Conservation (phyloP, 106 monocot species). For the Xerophyta viscosa region DNA sequence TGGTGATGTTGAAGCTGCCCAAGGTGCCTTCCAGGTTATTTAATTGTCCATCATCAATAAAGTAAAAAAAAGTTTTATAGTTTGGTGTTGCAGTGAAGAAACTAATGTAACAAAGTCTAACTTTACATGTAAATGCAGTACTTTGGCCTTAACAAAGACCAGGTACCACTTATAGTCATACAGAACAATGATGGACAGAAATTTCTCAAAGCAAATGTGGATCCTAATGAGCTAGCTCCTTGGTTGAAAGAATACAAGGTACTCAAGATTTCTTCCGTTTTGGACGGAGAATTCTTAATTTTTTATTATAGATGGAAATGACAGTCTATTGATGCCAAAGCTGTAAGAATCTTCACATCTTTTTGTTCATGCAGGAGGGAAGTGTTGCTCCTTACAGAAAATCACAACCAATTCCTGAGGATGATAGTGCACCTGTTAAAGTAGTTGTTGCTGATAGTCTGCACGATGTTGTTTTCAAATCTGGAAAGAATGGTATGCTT, state of each 20-base stretch:
- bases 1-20: conserved; percentile 69
- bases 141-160: conserved; percentile 48
- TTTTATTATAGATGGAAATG: too few relatives aligned
- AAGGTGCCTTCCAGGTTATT: conserved; percentile 79
- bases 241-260: conserved; percentile 70
- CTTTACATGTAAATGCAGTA: conserved; percentile 25
- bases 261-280: too few relatives aligned
- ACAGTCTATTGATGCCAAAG: too few relatives aligned
- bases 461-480: conserved; percentile 55
- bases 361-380: conserved; percentile 46
- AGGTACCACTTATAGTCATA: conserved; percentile 43
- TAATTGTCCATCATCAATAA: too few relatives aligned
- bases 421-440: conserved; percentile 80
- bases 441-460: conserved; percentile 78
- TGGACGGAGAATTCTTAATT: too few relatives aligned
- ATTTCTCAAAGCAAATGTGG: conserved; percentile 44
- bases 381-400: conserved; percentile 52
- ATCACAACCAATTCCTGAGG: conserved; percentile 90
- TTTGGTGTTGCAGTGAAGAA: too few relatives aligned
- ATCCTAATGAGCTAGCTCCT: conserved; percentile 37
- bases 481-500: conserved; percentile 79
- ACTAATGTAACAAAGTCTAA: too few relatives aligned
- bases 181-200: conserved; percentile 36
- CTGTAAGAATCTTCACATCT: too few relatives aligned
- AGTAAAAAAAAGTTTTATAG: too few relatives aligned